Evolutionary conservation across 768 basidiomycete species (phyloP).

Genomic region (Lentinula detonsa): DNA sequence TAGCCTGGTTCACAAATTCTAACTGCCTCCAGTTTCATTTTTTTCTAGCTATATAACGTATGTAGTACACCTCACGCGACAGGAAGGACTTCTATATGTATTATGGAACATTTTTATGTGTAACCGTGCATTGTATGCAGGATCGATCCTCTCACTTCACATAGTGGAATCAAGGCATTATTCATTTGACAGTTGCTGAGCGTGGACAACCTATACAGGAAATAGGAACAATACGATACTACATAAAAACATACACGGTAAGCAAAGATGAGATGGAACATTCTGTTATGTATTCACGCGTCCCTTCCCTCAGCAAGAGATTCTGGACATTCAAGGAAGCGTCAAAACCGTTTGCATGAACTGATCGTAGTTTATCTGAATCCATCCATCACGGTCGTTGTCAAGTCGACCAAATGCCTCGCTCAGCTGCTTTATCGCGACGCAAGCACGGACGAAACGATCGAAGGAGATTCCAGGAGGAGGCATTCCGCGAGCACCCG

Average conservation of each 20-base stretch:
- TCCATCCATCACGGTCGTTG: slow-evolving; percentile 61
- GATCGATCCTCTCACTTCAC: no score
- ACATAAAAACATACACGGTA: background rate
- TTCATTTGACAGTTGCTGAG: background rate
- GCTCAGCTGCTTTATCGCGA: slow-evolving; percentile 71
- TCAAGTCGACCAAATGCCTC: slow-evolving; percentile 68
- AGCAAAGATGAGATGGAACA: background rate
- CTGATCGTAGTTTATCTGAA: slow-evolving; percentile 67
- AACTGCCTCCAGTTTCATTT: background rate
- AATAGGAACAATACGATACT: background rate
- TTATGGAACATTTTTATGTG: background rate
- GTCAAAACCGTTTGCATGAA: slow-evolving; percentile 66
- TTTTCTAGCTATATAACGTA: background rate
- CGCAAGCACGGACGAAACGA: slow-evolving; percentile 82
- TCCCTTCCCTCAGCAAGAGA: background rate
- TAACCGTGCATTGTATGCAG: background rate
- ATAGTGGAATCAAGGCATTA: no score
- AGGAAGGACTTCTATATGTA: background rate
- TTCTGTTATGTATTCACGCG: background rate
- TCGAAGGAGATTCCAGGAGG: slow-evolving; percentile 72
- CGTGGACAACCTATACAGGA: background rate
- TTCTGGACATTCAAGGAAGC: slow-evolving; percentile 41
- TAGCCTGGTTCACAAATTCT: background rate
- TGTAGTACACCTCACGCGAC: background rate
- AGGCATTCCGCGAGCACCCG: slow-evolving; percentile 24